Evolutionary conservation across 768 basidiomycete genomes (phyloP).

Genomic region (Mycena amicta): DNA sequence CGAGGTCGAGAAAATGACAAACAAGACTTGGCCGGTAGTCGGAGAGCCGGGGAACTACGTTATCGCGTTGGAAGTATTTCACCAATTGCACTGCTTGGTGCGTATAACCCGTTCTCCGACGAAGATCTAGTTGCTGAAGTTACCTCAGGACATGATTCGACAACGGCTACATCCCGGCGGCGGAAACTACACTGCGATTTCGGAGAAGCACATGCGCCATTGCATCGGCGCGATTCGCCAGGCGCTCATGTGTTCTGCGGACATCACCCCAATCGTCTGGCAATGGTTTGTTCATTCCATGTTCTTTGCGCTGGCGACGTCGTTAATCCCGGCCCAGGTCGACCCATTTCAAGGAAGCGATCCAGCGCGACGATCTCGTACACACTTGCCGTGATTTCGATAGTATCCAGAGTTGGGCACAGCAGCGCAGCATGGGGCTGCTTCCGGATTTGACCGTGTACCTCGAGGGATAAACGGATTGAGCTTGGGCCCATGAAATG

Average conservation of each 20-base stretch:
- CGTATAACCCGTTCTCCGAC: not conserved
- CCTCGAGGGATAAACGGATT: constrained; percentile 8
- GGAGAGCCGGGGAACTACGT: constrained; percentile 21
- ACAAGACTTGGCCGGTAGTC: constrained; percentile 24
- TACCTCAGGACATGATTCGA: constrained; percentile 19
- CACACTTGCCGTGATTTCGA: constrained; percentile 24
- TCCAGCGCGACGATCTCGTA: constrained; percentile 20
- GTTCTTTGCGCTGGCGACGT: too few species aligned
- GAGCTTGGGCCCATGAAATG: not conserved
- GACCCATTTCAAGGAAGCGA: constrained; percentile 9
- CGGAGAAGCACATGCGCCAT: constrained; percentile 16
- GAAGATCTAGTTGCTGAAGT: not conserved
- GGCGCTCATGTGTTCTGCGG: constrained; percentile 23
- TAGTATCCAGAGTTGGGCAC: constrained; percentile 18
- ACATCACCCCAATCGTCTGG: constrained; percentile 22
- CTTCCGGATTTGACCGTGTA: constrained; percentile 16
- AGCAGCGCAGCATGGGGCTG: constrained; percentile 12
- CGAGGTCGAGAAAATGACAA: constrained; percentile 18
- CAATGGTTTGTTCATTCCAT: constrained; percentile 24
- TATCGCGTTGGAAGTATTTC: constrained; percentile 24
- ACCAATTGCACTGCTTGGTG: constrained; percentile 27
- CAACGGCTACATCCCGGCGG: constrained; percentile 12
- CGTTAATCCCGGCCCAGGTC: too few species aligned
- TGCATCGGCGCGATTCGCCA: constrained; percentile 22
- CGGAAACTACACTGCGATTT: constrained; percentile 9